Conservation (phyloP, 1,284 basidiomycete genomes). For the Apiotrichum veenhuisii region DNA sequence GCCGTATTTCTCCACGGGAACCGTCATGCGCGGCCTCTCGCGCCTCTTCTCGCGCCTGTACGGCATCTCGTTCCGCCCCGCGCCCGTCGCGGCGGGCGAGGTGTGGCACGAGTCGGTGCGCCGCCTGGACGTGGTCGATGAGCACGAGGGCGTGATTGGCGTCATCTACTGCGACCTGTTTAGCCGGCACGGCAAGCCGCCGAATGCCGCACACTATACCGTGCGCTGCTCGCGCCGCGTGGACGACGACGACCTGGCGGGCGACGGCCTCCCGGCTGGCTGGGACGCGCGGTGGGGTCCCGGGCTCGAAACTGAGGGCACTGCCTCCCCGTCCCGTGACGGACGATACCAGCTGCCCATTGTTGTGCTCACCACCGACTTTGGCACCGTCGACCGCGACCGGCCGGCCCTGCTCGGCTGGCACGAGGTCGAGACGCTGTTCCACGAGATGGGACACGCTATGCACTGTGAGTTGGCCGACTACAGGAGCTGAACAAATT, state of each 20-base stretch:
- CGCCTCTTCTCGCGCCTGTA: conserved; percentile 80
- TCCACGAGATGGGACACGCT: conserved; percentile 99
- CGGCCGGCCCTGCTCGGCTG: conserved; percentile 72
- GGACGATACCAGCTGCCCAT: conserved; percentile 83
- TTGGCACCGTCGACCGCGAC: conserved; percentile 61
- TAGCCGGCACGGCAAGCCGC: conserved; percentile 75
- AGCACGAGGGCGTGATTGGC: conserved; percentile 77
- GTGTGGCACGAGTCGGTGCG: conserved; percentile 85
- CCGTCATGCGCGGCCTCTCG: conserved; percentile 80
- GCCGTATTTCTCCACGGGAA: conserved; percentile 69
- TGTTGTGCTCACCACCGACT: conserved; percentile 88
- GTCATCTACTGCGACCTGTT: conserved; percentile 95
- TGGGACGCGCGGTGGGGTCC: conserved; percentile 42
- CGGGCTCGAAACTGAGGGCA: conserved; percentile 42
- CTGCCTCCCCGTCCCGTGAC: conserved; percentile 53
- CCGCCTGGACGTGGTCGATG: conserved; percentile 81
- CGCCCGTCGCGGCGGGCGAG: conserved; percentile 66
- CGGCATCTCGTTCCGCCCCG: conserved; percentile 70
- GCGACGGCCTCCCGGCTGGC: conserved; percentile 54
- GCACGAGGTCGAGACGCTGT: conserved; percentile 92
- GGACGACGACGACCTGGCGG: conserved; percentile 77
- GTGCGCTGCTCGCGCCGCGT: conserved; percentile 88
- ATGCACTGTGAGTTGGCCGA: conserved; percentile 99
- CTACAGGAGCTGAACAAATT: no score
- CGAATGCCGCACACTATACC: conserved; percentile 94